Evolutionary conservation across 176 grass and related monocot species (phyloP).

Genomic region (Poa annua): DNA sequence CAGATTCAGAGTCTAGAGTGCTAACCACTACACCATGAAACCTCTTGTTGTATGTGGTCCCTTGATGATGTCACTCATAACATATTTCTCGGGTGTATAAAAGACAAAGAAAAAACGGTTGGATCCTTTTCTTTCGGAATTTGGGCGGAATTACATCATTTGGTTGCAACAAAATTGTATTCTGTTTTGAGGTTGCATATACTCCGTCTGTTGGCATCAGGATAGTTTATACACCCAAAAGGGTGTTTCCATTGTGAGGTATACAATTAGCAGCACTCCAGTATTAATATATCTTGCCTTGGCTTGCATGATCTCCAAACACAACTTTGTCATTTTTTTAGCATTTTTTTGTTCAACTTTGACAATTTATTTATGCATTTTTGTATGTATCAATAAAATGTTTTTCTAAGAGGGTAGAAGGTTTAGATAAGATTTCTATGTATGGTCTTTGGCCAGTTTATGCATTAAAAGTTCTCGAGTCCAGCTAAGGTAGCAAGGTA

Average conservation of each 20-base stretch:
- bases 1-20: conserved; percentile 99
- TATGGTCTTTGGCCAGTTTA: background rate
- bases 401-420: background rate
- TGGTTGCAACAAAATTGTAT: background rate
- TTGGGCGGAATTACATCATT: background rate
- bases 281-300: background rate
- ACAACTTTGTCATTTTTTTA: too few relatives aligned
- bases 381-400: background rate
- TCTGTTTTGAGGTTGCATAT: background rate
- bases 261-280: background rate
- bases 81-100: background rate
- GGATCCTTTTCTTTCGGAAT: background rate
- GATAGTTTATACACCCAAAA: background rate
- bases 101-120: background rate
- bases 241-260: background rate
- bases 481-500: background rate
- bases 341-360: too few relatives aligned
- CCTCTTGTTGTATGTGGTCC: background rate
- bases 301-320: background rate
- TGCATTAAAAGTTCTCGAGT: background rate
- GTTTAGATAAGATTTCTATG: background rate
- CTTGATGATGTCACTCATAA: background rate
- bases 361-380: background rate
- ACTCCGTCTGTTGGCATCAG: background rate
- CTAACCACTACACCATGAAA: conserved; percentile 89